Evolutionary conservation across 257 asterid genomes (phyloP).

Genomic region (Paulownia fortunei): DNA sequence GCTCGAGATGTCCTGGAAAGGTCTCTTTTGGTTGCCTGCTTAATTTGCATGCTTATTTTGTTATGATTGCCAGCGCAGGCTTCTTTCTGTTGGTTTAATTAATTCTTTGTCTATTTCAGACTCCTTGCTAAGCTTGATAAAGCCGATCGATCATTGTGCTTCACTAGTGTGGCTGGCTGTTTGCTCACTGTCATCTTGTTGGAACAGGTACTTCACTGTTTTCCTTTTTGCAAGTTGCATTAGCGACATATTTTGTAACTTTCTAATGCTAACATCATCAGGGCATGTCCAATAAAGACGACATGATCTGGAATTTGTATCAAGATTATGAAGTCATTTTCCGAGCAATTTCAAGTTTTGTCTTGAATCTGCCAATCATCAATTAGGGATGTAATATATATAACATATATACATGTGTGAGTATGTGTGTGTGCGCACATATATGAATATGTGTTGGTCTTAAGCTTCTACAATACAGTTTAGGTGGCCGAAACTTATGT

Average conservation of each 20-base stretch:
- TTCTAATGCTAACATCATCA: neutral
- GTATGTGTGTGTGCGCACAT: no score
- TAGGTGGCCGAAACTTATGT: neutral
- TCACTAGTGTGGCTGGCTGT: slow-evolving; percentile 85
- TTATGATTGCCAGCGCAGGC: neutral
- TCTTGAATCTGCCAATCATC: slow-evolving; percentile 3
- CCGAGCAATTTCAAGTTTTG: neutral
- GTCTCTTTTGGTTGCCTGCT: slow-evolving; percentile 33
- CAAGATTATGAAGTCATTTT: slow-evolving; percentile 6
- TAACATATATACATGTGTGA: no score
- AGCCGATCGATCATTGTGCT: slow-evolving; percentile 75
- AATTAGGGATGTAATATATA: no score
- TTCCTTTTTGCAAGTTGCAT: neutral
- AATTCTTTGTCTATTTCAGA: slow-evolving; percentile 38
- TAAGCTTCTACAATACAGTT: neutral
- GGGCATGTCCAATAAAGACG: neutral
- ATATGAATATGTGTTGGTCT: no score
- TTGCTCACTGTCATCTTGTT: slow-evolving; percentile 69
- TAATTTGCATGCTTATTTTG: neutral
- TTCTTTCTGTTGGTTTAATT: neutral
- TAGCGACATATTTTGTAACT: neutral
- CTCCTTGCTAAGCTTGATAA: slow-evolving; percentile 76
- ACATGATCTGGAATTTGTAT: neutral
- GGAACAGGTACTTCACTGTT: slow-evolving; percentile 45
- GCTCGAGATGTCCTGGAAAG: slow-evolving; percentile 64